Evolutionary conservation across 495 filamentous ascomycete species (phyloP), one percentile per base, ranked within the genome.

Genomic region (Daldinia caldariorum): DNA sequence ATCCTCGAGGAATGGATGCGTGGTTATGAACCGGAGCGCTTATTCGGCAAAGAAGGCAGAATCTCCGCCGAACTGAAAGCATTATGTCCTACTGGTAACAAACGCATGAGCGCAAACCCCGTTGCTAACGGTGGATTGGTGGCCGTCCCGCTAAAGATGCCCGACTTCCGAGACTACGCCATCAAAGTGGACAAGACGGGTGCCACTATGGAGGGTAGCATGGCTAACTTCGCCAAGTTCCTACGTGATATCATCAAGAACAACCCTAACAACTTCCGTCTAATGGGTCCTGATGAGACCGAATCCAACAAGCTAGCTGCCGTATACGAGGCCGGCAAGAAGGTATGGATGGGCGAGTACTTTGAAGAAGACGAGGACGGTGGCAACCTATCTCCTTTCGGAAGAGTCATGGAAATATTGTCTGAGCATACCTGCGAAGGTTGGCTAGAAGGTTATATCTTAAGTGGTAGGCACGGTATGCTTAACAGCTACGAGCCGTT

Each of bases 401-500:
- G 90, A 60, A 84, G 89, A 38, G 90, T 92, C 10, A 92, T 92
- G 90, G 89, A 92, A 76, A 92, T 92, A 73, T 84, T 92, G 34
- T 89, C 85, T 12, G 89, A 92, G 76, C 90, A 92, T 73, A 92
- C 89, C 14, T 87, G 85, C 68, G 90, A 92, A 79, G 90, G 90
- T 34, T 92, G 89, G 90, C 81, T 92, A 32, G 90, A 92, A 79
- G 90, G 89, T 12, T 92, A 91, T 71, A 78, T 90, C 63, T 87
- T 92, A 6, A 89, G 84, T 43, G 90, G 90, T 13, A 83, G 89
- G 4, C 89, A 92, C 71, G 89, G 90, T 18, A 77, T 92, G 45
- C 83, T 92, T 37, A 92, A 92, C 80, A 88, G 86, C 78, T 92
- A 92, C 80, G 89, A 92, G 74, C 89, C 90, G 0, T 92, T 92